A percentile compares a stretch with the other conserved stretches of the same genome.
Conservation (phyloP, 148 eudicot genomes). For the Tetragonia tetragonoides region DNA sequence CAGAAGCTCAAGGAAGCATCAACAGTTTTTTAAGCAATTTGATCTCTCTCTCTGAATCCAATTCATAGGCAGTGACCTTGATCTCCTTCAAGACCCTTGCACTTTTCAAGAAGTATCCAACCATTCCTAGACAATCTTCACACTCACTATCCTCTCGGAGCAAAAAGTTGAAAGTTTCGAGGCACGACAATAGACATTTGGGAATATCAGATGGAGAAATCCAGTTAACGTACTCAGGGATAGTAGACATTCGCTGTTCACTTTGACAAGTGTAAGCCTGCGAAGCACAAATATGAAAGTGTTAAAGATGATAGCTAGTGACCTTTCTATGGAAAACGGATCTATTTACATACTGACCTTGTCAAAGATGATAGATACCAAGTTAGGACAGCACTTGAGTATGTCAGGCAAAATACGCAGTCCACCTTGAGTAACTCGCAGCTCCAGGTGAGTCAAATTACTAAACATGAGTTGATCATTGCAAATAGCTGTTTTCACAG, state of each 20-base stretch:
- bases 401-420: too few relatives aligned
- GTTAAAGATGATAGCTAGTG: neutral
- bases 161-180: too few relatives aligned
- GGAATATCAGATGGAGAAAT: too few relatives aligned
- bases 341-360: too few relatives aligned
- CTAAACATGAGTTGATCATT: neutral
- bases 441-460: neutral
- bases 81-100: neutral
- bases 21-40: neutral
- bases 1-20: neutral
- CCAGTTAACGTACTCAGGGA: too few relatives aligned
- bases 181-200: too few relatives aligned
- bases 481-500: neutral
- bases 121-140: neutral
- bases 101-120: neutral
- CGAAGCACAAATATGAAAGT: neutral
- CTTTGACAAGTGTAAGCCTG: neutral
- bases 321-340: too few relatives aligned
- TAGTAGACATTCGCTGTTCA: too few relatives aligned
- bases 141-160: neutral
- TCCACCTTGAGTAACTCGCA: neutral
- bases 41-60: neutral
- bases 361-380: too few relatives aligned
- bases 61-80: neutral
- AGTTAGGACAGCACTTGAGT: too few relatives aligned